phyloP scores from a whole-genome alignment of 805 yeast genomes.

The Schwanniomyces polymorphus region DNA sequence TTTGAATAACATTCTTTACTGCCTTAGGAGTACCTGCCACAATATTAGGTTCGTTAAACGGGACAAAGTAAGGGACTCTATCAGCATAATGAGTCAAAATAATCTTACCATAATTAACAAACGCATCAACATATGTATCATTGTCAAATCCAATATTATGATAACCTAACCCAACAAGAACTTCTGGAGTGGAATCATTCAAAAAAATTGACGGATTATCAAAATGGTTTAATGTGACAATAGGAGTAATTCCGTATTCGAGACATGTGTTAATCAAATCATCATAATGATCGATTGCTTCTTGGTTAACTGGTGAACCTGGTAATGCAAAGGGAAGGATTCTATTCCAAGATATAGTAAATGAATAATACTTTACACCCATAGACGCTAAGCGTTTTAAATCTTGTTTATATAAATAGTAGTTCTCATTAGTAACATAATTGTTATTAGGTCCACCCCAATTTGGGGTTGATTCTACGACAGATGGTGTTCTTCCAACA shows the following conservation, averaged over 20 bases:
- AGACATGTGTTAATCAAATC: slow-evolving; percentile 18
- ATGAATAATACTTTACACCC: slow-evolving; percentile 29
- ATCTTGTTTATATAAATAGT: slow-evolving; percentile 32
- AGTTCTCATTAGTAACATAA: slow-evolving; percentile 27
- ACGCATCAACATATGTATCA: slow-evolving; percentile 26
- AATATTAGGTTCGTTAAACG: slow-evolving; percentile 30
- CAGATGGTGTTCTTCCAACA: slow-evolving; percentile 29
- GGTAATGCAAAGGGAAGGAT: slow-evolving; percentile 28
- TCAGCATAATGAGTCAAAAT: slow-evolving; percentile 28
- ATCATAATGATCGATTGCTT: slow-evolving; percentile 24
- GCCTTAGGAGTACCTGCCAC: slow-evolving; percentile 16
- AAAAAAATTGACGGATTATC: slow-evolving; percentile 23
- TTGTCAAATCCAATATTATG: slow-evolving; percentile 23
- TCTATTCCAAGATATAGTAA: slow-evolving; percentile 35
- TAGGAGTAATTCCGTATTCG: slow-evolving; percentile 21
- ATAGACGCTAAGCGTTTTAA: slow-evolving; percentile 27
- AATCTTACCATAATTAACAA: slow-evolving; percentile 29
- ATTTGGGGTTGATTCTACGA: slow-evolving; percentile 20
- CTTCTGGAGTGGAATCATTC: not conserved
- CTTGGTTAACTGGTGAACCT: slow-evolving; percentile 28
- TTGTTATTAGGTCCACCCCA: slow-evolving; percentile 13
- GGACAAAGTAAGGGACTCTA: slow-evolving; percentile 28
- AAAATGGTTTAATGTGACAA: slow-evolving; percentile 33
- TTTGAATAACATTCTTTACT: slow-evolving; percentile 23
- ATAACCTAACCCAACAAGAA: slow-evolving; percentile 9